phyloP scores from a whole-genome alignment of 371 early-diverging fungal species.

The Zopfochytrium polystomum region DNA sequence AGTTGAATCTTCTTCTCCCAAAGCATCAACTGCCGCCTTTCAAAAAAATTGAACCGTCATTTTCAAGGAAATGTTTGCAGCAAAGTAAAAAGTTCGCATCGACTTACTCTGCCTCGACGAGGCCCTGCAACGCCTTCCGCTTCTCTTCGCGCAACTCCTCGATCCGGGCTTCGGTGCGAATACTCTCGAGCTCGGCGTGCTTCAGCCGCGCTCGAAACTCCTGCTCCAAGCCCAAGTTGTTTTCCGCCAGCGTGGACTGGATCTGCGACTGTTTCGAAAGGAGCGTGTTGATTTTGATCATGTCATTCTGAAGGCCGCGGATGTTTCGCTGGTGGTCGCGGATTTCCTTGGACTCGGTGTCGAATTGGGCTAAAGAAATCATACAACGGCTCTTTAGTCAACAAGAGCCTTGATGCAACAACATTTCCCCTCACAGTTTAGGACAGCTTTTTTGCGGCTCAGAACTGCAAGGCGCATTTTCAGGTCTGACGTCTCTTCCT shows the following conservation, averaged over 20 bases:
- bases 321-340: constrained; percentile 48
- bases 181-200: constrained; percentile 50
- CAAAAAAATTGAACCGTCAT: constrained; percentile 2
- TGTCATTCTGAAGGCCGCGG: constrained; percentile 49
- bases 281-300: constrained; percentile 56
- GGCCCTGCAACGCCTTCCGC: constrained; percentile 44
- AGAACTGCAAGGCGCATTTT: constrained; percentile 51
- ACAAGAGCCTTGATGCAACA: no score
- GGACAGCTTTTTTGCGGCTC: constrained; percentile 50
- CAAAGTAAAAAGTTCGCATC: background rate
- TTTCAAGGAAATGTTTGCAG: background rate
- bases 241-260: constrained; percentile 47
- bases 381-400: no score
- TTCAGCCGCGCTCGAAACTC: constrained; percentile 52
- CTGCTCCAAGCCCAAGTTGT: constrained; percentile 52
- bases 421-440: constrained; percentile 43
- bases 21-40: constrained; percentile 58
- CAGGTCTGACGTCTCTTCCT: constrained; percentile 47
- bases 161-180: constrained; percentile 46
- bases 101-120: constrained; percentile 55
- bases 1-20: constrained; percentile 65
- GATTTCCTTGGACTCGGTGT: constrained; percentile 51
- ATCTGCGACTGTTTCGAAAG: constrained; percentile 44
- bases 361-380: constrained; percentile 41
- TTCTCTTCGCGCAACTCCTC: constrained; percentile 47